Evolutionary conservation across 768 basidiomycete genomes (phyloP), one percentile per base, ranked within the genome.

Genomic region (Holtermannia corniformis): DNA sequence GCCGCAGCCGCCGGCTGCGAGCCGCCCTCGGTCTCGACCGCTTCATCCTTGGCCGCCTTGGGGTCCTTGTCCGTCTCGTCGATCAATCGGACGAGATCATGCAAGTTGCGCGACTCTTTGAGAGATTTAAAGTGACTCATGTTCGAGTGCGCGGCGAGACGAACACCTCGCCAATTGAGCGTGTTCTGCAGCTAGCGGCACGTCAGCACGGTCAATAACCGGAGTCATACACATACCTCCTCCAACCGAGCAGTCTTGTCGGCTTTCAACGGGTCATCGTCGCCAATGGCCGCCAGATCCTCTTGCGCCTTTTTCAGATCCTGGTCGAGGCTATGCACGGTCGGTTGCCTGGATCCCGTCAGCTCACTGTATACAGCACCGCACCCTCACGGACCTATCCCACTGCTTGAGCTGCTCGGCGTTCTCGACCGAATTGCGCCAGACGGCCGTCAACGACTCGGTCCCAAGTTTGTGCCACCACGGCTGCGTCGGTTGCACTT

Each of bases 361-460:
- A 26, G 21, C 27, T 24, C 44, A 37, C 12, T 40, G 27, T 11
- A 22, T 19, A 11, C 20, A n/a, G 2, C 24, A 47, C 19, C 14
- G 16, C 14, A 24, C 11, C 13, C 11, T 26, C 24, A 54, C 62
- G 28, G 40, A 65, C 67, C 58, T 43, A 44, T 60, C 58, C 58
- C 62, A 53, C 3, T 56, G 56, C 28, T 61, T 63, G 19, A 68
- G 54, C 42, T 68, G 64, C 47, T 68, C 62, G 14, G 65, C 57
- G 19, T 44, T 51, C 21, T 48, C 55, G 49, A 62, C 65, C 4
- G 64, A 62, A 19, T 55, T 56, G 5, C 52, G 52, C 67, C 67
- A 68, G 23, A 68, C 41, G 26, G 41, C 47, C 2, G 59, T 58
- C 41, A 68, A 42, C 3, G 60, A 47, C 47, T 62, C 52, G 14